Conservation (phyloP, 306 rosid species). For the Malus sieversii region DNA sequence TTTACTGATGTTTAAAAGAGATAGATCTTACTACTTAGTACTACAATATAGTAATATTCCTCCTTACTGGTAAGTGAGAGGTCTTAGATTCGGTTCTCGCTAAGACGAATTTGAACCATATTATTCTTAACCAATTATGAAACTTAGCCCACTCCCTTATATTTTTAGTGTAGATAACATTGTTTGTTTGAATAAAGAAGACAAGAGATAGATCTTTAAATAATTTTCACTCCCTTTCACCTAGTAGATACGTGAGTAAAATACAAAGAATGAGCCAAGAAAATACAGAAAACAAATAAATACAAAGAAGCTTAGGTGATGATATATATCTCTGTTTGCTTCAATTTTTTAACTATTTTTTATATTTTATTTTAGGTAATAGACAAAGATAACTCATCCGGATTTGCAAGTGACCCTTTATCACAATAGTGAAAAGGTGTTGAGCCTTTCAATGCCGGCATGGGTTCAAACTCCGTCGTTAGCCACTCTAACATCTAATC, state of each 20-base stretch:
- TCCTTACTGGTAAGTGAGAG: too few species aligned
- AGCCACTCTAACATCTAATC: too few species aligned
- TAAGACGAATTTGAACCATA: accelerated
- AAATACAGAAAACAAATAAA: not conserved
- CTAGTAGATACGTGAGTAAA: not conserved
- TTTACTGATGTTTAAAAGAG: not conserved
- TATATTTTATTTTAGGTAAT: not conserved
- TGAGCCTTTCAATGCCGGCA: accelerated
- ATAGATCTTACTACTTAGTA: not conserved
- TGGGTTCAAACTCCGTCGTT: too few species aligned
- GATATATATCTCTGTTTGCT: not conserved
- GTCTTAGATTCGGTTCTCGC: too few species aligned
- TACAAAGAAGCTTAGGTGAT: not conserved
- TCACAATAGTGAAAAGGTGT: accelerated
- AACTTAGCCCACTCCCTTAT: accelerated
- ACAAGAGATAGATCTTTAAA: not conserved
- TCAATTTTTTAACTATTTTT: too few species aligned
- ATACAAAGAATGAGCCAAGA: not conserved
- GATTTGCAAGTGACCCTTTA: too few species aligned
- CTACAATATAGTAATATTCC: too few species aligned
- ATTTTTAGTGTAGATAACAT: too few species aligned
- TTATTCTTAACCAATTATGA: accelerated
- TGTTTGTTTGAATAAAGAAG: too few species aligned
- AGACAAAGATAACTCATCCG: not conserved
- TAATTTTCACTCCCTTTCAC: not conserved